Conservation (phyloP, 768 basidiomycete genomes). For the Cubamyces lactineus region DNA sequence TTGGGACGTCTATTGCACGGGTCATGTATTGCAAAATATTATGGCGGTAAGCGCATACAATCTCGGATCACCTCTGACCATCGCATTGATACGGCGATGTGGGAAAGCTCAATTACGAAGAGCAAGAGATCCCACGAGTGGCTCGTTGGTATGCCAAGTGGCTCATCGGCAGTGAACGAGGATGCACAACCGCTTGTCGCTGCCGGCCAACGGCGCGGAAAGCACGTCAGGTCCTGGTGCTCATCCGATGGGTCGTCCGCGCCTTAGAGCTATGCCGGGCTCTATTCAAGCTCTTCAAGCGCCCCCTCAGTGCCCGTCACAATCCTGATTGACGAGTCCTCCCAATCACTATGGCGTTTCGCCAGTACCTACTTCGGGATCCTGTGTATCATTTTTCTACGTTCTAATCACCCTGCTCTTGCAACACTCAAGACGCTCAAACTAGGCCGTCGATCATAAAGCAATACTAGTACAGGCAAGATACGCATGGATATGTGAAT, state of each 20-base stretch:
- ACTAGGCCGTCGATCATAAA: no score
- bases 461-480: no score
- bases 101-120: no score
- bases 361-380: no score
- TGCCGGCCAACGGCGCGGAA: neutral
- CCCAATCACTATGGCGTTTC: neutral
- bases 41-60: no score
- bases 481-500: no score
- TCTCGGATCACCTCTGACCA: no score
- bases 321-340: neutral
- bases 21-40: neutral
- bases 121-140: neutral
- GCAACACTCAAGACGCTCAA: no score
- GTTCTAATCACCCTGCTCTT: no score
- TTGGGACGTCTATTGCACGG: constrained; percentile 3
- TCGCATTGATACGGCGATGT: no score
- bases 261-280: neutral
- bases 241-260: neutral
- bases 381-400: no score
- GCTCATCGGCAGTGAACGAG: neutral
- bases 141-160: neutral
- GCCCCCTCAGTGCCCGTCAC: neutral
- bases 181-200: neutral
- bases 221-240: neutral
- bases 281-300: neutral